These are phyloP conservation scores for Digitaria exilis DNA, from an alignment of 202 grass and related monocot species.

Conservation along the genomic window DNA sequence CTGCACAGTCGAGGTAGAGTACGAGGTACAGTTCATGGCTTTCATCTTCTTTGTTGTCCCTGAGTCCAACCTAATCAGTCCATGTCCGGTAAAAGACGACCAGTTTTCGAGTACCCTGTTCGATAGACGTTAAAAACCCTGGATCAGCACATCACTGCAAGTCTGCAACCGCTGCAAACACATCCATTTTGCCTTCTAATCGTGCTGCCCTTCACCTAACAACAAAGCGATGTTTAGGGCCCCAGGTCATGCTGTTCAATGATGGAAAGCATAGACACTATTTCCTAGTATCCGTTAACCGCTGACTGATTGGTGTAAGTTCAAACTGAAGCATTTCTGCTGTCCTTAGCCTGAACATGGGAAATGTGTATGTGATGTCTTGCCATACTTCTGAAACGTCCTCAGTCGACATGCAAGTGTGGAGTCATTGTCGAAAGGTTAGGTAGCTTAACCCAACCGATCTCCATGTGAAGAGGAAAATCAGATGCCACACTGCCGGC, in stretches of 20 bases:
- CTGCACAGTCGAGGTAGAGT: neutral
- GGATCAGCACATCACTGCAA: neutral
- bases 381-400: neutral
- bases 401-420: neutral
- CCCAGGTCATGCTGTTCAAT: neutral
- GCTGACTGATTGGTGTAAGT: neutral
- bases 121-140: neutral
- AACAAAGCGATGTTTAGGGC: neutral
- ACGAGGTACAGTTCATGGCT: neutral
- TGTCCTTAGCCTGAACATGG: neutral
- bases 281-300: neutral
- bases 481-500: conserved; percentile 36
- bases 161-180: neutral
- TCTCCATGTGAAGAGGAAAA: conserved; percentile 54
- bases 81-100: conserved; percentile 4
- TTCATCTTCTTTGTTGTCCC: neutral
- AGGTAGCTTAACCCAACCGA: conserved; percentile 36
- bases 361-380: neutral
- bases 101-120: neutral
- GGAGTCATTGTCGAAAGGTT: conserved; percentile 38
- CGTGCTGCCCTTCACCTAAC: neutral
- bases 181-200: conserved; percentile 6
- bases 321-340: neutral
- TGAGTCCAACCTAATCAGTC: neutral
- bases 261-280: neutral